Evolutionary conservation across 352 stramenopile species (phyloP), one percentile per base, ranked within the genome.

Genomic region (Pythium plurisporium): DNA sequence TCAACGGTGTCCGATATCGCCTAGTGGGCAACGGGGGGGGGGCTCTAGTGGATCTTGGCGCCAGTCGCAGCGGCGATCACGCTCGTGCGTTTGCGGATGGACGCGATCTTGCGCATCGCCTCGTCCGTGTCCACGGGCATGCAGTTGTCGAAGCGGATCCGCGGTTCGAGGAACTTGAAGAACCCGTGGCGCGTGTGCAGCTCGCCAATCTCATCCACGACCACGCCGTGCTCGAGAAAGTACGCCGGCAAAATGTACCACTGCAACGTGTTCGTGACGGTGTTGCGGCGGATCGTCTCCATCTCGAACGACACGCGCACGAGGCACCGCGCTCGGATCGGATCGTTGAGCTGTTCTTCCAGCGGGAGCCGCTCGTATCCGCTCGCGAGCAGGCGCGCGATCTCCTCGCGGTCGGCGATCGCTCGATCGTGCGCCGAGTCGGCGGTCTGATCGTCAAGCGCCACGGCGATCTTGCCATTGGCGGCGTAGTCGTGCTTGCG

Each of bases 281-380:
- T 37, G 19, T 53, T 46, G 9, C 27, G 14, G n/a, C 31, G 30
- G 19, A 63, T 49, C n/a, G 60, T 62, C 40, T 67, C 60, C 15
- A 63, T 48, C 5, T 48, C 38, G 6, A 48, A 48, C 17, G 46
- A 51, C 42, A 41, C 40, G 23, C 60, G 60, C 23, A 67, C 40
- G 17, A 67, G 53, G 33, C 44, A 53, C 26, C 54, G 54, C 40
- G 61, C 61, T 5, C 61, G 54, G 48, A 69, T 69, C n/a, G 61
- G 61, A 7, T 45, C 20, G 43, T 69, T 54, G 44, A 69, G 55
- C 42, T 59, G 36, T 9, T 42, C 26, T 43, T 64, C 61, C 3
- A 69, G 38, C 23, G 61, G 53, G 17, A 69, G 61, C 4, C 61
- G 54, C 29, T 44, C 27, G 55, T 69, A 64, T 5, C 14, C 33